Evolutionary conservation across 805 yeast genomes (phyloP).

Genomic region (Wickerhamiella kurtzmanii): DNA sequence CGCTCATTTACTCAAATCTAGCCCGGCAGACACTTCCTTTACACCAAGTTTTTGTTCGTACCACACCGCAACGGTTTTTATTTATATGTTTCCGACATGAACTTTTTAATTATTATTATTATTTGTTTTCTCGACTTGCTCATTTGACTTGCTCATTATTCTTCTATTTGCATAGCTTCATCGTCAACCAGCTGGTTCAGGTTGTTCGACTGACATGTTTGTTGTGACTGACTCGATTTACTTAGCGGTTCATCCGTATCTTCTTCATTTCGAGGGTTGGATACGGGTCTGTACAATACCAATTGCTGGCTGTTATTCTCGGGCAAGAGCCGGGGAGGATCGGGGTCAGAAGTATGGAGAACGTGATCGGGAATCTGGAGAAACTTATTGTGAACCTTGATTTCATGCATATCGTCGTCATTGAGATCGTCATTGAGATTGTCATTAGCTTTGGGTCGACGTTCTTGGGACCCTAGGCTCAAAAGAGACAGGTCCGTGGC

Average conservation of each 20-base stretch:
- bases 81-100: not conserved
- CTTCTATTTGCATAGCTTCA: not conserved
- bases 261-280: not conserved
- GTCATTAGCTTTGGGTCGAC: not conserved
- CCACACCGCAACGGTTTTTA: not conserved
- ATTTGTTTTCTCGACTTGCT: too few relatives aligned
- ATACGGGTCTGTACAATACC: not conserved
- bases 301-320: not conserved
- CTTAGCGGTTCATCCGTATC: not conserved
- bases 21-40: not conserved
- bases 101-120: not conserved
- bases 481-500: constrained; percentile 2
- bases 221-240: not conserved
- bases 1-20: not conserved
- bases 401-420: not conserved
- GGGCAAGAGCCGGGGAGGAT: not conserved
- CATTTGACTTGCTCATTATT: too few relatives aligned
- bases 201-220: not conserved
- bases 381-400: not conserved
- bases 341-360: not conserved
- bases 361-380: not conserved
- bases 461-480: not conserved
- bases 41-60: not conserved
- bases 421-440: not conserved
- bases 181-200: not conserved